Percentiles rank a stretch among this genome's conserved stretches.
These are phyloP conservation scores for Pythium guiyangense DNA, from an alignment of 352 stramenopile genomes.

Conservation along the genomic window DNA sequence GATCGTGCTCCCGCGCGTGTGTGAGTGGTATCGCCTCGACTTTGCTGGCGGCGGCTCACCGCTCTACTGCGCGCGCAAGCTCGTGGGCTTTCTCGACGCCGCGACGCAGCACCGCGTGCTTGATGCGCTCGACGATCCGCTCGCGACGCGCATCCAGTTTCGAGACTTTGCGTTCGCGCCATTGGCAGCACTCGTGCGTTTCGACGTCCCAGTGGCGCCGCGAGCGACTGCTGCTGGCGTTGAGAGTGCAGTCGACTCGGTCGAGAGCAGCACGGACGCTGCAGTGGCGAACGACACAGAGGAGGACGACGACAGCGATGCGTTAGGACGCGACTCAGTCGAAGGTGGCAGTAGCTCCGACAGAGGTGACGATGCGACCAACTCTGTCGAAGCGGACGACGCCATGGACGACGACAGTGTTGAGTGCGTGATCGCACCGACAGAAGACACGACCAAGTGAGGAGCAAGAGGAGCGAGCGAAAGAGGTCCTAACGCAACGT, in stretches of 20 bases:
- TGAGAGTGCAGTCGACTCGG: neutral
- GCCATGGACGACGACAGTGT: no score
- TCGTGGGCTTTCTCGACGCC: constrained; percentile 63
- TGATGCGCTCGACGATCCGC: constrained; percentile 33
- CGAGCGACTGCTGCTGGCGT: neutral
- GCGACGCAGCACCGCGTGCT: constrained; percentile 40
- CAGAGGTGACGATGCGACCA: no score
- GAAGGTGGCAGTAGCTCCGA: no score
- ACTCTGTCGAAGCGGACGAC: neutral
- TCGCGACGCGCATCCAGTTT: constrained; percentile 51
- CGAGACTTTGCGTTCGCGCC: constrained; percentile 47
- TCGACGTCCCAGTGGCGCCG: neutral
- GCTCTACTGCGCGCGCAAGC: constrained; percentile 66
- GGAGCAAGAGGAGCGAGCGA: neutral
- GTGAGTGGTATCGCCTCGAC: constrained; percentile 72
- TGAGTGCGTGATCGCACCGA: neutral
- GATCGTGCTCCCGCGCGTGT: constrained; percentile 59
- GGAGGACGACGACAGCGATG: no score
- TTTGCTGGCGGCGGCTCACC: constrained; percentile 37
- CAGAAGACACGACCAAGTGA: neutral
- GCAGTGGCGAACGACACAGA: neutral
- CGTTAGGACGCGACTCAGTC: no score
- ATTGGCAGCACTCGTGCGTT: constrained; percentile 23
- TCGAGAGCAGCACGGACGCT: no score
- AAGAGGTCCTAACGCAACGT: no score